Evolutionary conservation across 1,284 basidiomycete species (phyloP).

Genomic region (Puccinia sorghi): DNA sequence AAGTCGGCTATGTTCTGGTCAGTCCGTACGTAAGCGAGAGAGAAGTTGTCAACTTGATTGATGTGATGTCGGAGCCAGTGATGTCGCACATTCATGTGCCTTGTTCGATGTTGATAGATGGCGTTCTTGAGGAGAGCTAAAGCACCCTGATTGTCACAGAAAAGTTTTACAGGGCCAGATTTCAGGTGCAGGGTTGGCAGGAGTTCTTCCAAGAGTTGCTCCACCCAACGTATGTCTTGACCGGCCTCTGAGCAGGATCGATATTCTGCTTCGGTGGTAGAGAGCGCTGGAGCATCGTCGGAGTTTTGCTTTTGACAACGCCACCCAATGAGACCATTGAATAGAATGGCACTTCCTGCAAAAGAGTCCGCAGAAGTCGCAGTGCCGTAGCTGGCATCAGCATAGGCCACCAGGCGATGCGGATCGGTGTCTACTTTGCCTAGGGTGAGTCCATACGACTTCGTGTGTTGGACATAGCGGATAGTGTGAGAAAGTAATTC

Average conservation of each 20-base stretch:
- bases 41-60: neutral
- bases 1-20: neutral
- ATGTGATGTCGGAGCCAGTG: too few relatives aligned
- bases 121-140: neutral
- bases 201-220: neutral
- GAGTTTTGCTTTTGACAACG: neutral
- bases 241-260: neutral
- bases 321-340: conserved; percentile 1
- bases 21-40: neutral
- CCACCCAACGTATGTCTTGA: conserved; percentile 2
- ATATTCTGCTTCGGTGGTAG: too few relatives aligned
- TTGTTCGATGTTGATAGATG: neutral
- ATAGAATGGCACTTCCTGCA: neutral
- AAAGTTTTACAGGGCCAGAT: too few relatives aligned
- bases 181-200: neutral
- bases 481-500: neutral
- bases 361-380: neutral
- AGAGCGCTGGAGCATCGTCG: too few relatives aligned
- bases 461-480: neutral
- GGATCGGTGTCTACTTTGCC: neutral
- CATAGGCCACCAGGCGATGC: neutral
- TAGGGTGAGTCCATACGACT: neutral
- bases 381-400: conserved; percentile 12
- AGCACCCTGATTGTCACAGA: neutral
- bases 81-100: neutral